A percentile compares a stretch with the other conserved stretches of the same genome.
Conservation (phyloP, 1,139 yeast species). For the Yamadazyma trypodendri region DNA sequence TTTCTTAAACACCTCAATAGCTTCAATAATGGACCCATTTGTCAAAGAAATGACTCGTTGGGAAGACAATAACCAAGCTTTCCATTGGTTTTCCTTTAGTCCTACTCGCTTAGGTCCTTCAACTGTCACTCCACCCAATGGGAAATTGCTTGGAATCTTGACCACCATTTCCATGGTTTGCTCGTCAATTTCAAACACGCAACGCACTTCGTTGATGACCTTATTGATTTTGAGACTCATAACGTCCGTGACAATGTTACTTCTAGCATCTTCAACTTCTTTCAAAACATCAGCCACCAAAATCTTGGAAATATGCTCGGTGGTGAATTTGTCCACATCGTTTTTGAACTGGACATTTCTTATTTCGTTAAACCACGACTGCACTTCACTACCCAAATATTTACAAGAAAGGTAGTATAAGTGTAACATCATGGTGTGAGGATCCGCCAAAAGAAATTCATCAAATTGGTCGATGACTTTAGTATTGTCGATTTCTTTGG, state of each 20-base stretch:
- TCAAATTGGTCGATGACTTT: slow-evolving; percentile 13
- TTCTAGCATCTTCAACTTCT: slow-evolving; percentile 45
- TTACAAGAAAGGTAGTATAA: slow-evolving; percentile 57
- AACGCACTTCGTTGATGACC: slow-evolving; percentile 66
- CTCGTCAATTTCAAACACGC: slow-evolving; percentile 80
- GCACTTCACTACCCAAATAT: slow-evolving; percentile 65
- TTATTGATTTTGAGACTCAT: slow-evolving; percentile 57
- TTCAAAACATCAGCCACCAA: slow-evolving; percentile 59
- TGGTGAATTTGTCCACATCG: slow-evolving; percentile 62
- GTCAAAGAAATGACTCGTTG: slow-evolving; percentile 73
- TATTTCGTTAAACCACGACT: slow-evolving; percentile 68
- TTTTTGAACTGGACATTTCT: slow-evolving; percentile 57
- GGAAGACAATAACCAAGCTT: slow-evolving; percentile 91
- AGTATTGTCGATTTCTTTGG: slow-evolving; percentile 41
- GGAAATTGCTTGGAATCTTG: slow-evolving; percentile 68
- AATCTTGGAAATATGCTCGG: slow-evolving; percentile 59
- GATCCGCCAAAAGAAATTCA: slow-evolving; percentile 21
- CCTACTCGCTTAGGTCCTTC: slow-evolving; percentile 83
- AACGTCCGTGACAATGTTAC: slow-evolving; percentile 44
- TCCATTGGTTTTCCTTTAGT: slow-evolving; percentile 90
- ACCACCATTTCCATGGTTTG: slow-evolving; percentile 82
- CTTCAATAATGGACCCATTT: slow-evolving; percentile 80
- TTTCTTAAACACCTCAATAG: slow-evolving; percentile 76
- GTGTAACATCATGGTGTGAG: slow-evolving; percentile 44
- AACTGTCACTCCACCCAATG: slow-evolving; percentile 69